Conservation (phyloP, 2,329 filamentous ascomycete genomes). For the Didymella pomorum region DNA sequence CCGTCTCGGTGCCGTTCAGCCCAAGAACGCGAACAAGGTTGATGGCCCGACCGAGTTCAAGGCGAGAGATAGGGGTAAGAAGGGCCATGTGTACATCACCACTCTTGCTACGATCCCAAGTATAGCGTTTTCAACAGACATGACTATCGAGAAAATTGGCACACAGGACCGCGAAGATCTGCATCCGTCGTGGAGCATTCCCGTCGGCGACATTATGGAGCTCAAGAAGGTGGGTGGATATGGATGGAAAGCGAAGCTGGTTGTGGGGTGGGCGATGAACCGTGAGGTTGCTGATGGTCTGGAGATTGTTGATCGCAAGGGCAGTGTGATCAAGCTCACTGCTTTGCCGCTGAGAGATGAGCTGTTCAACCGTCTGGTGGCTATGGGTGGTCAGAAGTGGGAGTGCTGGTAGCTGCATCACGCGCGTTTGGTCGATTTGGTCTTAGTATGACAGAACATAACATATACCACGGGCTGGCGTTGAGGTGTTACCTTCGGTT, state of each 20-base stretch:
- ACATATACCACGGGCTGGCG: slow-evolving; percentile 1
- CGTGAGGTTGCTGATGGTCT: slow-evolving; percentile 79
- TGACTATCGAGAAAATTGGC: slow-evolving; percentile 55
- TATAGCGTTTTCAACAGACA: slow-evolving; percentile 69
- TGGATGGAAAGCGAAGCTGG: slow-evolving; percentile 84
- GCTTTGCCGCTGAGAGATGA: slow-evolving; percentile 77
- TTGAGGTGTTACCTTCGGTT: not conserved
- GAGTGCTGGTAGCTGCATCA: slow-evolving; percentile 67
- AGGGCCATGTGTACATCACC: slow-evolving; percentile 75
- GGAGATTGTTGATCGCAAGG: slow-evolving; percentile 67
- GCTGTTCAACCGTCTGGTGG: slow-evolving; percentile 79
- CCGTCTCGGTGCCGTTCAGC: slow-evolving; percentile 72
- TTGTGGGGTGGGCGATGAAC: slow-evolving; percentile 80
- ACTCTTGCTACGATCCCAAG: slow-evolving; percentile 72
- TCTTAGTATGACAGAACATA: not conserved
- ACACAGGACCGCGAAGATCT: slow-evolving; percentile 60
- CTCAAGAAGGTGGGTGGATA: slow-evolving; percentile 81
- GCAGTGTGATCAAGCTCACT: slow-evolving; percentile 69
- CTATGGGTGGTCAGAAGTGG: slow-evolving; percentile 85
- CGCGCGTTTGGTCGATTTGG: not conserved
- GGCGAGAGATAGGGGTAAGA: slow-evolving; percentile 72
- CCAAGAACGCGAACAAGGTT: slow-evolving; percentile 53
- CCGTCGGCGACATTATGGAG: slow-evolving; percentile 74
- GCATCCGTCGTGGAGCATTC: slow-evolving; percentile 72
- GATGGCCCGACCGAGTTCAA: slow-evolving; percentile 81